These are phyloP conservation scores for Tolypocladium inflatum DNA, from an alignment of 2,329 filamentous ascomycete genomes.

Conservation along the genomic window DNA sequence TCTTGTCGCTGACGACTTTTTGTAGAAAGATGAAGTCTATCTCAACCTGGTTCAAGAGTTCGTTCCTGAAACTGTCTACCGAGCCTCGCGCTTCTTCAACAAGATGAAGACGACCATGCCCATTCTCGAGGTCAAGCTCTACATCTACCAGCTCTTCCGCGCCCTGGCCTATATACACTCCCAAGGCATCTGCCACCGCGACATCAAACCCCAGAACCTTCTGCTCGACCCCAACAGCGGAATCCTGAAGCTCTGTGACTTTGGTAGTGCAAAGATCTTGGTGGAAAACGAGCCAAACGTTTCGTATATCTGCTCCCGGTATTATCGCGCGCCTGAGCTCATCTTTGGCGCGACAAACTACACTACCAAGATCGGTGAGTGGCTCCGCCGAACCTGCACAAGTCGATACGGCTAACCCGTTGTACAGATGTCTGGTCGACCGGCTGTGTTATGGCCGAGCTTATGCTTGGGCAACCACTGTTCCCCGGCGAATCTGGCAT, in stretches of 20 bases:
- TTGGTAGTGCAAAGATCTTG: constrained; percentile 96
- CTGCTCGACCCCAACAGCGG: constrained; percentile 85
- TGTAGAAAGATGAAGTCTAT: constrained; percentile 93
- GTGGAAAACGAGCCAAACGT: constrained; percentile 99
- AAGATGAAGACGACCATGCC: constrained; percentile 99
- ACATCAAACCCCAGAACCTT: constrained; percentile 98
- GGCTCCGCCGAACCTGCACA: background rate
- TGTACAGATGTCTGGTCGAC: constrained; percentile 95
- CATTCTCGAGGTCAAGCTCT: constrained; percentile 96
- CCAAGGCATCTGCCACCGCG: constrained; percentile 95
- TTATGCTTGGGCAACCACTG: constrained; percentile 96
- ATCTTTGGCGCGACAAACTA: constrained; percentile 99
- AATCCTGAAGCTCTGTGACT: constrained; percentile 95
- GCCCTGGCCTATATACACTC: constrained; percentile 98
- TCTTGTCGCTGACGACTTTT: constrained; percentile 2
- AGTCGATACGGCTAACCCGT: constrained; percentile 5
- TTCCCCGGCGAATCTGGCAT: constrained; percentile 98
- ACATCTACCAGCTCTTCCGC: constrained; percentile 98
- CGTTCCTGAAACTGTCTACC: constrained; percentile 96
- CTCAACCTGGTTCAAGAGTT: constrained; percentile 97
- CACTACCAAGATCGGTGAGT: constrained; percentile 96
- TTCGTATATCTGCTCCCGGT: constrained; percentile 98
- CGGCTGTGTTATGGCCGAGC: constrained; percentile 96
- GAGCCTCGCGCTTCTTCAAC: constrained; percentile 97
- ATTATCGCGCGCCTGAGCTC: constrained; percentile 94